A percentile compares a stretch with the other conserved stretches of the same genome.
These are phyloP conservation scores for Fusarium bactridioides DNA, from an alignment of 2,329 filamentous ascomycete genomes.

Conservation along the genomic window DNA sequence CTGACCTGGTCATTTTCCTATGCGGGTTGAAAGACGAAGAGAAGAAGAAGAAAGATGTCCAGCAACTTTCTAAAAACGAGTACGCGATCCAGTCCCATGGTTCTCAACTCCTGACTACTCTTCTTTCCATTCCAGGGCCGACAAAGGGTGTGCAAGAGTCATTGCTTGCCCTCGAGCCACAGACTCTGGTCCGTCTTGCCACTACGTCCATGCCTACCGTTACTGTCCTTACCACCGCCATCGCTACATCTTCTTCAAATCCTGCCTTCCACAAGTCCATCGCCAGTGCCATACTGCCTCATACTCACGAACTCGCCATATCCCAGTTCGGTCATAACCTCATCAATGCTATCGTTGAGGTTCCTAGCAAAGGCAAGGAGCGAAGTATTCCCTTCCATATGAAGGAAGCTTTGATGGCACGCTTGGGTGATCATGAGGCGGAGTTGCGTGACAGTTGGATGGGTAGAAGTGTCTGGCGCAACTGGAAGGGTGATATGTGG, in stretches of 20 bases:
- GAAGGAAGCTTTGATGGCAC: constrained; percentile 63
- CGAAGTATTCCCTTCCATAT: constrained; percentile 63
- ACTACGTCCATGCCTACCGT: constrained; percentile 60
- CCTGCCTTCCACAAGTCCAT: constrained; percentile 65
- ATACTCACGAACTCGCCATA: constrained; percentile 55
- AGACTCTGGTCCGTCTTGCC: constrained; percentile 70
- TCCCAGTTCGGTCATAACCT: constrained; percentile 62
- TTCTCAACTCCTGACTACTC: constrained; percentile 79
- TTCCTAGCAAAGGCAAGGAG: constrained; percentile 59
- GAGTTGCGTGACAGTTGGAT: constrained; percentile 61
- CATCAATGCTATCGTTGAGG: constrained; percentile 56
- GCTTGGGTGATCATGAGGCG: constrained; percentile 57
- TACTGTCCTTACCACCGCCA: constrained; percentile 59
- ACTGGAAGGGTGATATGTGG: constrained; percentile 67
- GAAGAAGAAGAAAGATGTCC: constrained; percentile 48
- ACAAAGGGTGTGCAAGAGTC: constrained; percentile 76
- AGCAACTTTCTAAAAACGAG: constrained; percentile 63
- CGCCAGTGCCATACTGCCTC: constrained; percentile 56
- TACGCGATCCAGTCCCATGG: constrained; percentile 70
- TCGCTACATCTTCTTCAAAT: constrained; percentile 57
- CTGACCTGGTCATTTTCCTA: constrained; percentile 58
- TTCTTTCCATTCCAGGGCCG: constrained; percentile 79
- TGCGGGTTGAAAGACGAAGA: constrained; percentile 55
- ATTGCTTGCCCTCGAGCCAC: constrained; percentile 66
- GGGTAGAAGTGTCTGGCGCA: constrained; percentile 64